Percentiles rank a stretch among this genome's conserved stretches.
Conservation (phyloP, 2,329 filamentous ascomycete genomes). For the Leptographium galeiforme region DNA sequence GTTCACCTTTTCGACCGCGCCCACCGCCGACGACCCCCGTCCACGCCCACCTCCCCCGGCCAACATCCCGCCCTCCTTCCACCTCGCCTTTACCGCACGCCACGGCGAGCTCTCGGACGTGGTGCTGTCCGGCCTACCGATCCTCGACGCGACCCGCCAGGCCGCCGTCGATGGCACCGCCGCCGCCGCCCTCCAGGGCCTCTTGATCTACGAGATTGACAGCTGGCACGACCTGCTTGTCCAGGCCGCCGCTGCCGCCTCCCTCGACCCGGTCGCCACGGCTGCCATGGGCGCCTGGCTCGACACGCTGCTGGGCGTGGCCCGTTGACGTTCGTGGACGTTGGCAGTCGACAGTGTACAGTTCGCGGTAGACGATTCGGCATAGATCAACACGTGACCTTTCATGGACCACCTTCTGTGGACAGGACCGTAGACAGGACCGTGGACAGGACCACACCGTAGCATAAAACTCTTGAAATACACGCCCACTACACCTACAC, state of each 20-base stretch:
- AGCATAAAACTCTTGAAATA: too few relatives aligned
- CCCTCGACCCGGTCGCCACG: not conserved
- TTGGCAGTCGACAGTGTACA: too few relatives aligned
- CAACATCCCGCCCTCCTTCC: constrained; percentile 27
- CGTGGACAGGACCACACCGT: too few relatives aligned
- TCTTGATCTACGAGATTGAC: constrained; percentile 14
- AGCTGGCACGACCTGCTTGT: constrained; percentile 17
- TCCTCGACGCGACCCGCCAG: not conserved
- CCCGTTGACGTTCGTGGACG: too few relatives aligned
- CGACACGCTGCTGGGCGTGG: constrained; percentile 17
- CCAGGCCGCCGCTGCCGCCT: constrained; percentile 5
- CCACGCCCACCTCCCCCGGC: constrained; percentile 36
- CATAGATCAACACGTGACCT: too few relatives aligned
- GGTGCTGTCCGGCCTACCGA: constrained; percentile 13
- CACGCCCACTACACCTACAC: not conserved
- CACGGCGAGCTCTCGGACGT: constrained; percentile 24
- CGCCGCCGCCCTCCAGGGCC: constrained; percentile 12
- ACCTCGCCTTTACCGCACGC: constrained; percentile 22
- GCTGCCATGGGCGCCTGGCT: constrained; percentile 16
- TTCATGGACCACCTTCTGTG: too few relatives aligned
- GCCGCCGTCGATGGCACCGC: constrained; percentile 7
- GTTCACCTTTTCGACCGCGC: constrained; percentile 56
- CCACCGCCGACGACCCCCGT: constrained; percentile 45
- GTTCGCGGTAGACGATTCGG: too few relatives aligned
- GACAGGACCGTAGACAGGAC: too few relatives aligned